Percentiles rank a stretch among this genome's conserved stretches.
These are phyloP conservation scores for Xylaria digitata DNA, from an alignment of 2,329 filamentous ascomycete genomes.

Conservation along the genomic window DNA sequence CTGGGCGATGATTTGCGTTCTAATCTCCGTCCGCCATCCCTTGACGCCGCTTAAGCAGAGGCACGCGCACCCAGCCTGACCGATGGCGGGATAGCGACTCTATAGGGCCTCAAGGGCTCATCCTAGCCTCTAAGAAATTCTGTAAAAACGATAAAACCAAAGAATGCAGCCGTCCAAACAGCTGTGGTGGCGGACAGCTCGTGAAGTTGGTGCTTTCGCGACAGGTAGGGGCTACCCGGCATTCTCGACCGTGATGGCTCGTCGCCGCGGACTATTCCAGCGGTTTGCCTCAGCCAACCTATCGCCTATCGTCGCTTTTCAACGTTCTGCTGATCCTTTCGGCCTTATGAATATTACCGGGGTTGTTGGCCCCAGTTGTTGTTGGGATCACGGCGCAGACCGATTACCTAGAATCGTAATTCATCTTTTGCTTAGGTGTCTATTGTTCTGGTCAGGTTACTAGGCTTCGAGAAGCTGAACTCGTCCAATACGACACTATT, in stretches of 20 bases:
- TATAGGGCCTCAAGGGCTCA: constrained; percentile 13
- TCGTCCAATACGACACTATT: neutral
- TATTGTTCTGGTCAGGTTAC: no score
- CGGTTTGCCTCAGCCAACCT: neutral
- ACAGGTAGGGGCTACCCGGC: constrained; percentile 14
- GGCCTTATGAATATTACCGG: neutral
- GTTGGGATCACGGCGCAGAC: neutral
- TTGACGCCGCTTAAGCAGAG: neutral
- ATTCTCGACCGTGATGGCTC: neutral
- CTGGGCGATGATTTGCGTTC: neutral
- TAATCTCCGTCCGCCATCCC: neutral
- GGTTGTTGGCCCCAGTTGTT: neutral
- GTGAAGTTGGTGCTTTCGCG: neutral
- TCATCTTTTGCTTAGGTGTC: no score
- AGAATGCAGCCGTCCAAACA: neutral
- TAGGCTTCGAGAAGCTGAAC: neutral
- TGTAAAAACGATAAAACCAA: constrained; percentile 1
- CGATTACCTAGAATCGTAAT: no score
- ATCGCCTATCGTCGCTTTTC: constrained; percentile 2
- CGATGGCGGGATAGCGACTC: neutral
- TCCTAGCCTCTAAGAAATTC: neutral
- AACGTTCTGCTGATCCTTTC: neutral
- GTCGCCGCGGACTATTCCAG: no score
- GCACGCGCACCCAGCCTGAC: neutral
- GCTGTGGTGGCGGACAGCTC: neutral